Base-by-base conservation (phyloP, 106 monocot genomes). In the Dendrobium catenatum region DNA sequence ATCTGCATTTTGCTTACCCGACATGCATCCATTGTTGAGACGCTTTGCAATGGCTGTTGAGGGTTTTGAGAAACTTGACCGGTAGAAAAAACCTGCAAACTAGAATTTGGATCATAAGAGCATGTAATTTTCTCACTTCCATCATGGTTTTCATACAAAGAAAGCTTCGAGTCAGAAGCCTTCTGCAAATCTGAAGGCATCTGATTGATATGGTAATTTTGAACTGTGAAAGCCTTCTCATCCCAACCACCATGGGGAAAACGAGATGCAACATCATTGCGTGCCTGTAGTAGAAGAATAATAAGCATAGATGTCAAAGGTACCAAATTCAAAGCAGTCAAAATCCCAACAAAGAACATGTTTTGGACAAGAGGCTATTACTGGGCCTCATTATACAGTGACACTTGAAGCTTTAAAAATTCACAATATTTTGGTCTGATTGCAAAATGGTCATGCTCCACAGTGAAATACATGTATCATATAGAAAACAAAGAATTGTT, bases 1-100 rank as follows among this genome's bases (percentile, higher is more conserved):
- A 99, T 91, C 90, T 99, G 98, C 79, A 95, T 82, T 86, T 95
- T 99, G 84, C 88, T 90, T 88, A 87, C 84, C 82, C 86, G 88
- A 29, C 49, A 80, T 44, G 85, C 72, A 79, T 95, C 91, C 20
- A 72, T 24, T 68, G 59, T 70, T 24, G 85, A 24, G 55, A 77
- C 75, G 37, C 59, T 77, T 47, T 92, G 88, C 49, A 75, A 79
- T 59, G 83, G 87, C 79, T 87, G 73, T 43, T 86, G 86, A 24
- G 86, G 84, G 64, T 83, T 89, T 68, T 88, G 84, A 80, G 81
- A 75, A 85, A 86, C 86, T 78, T 90, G 90, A 85, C 81, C 75
- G 81, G 77, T 77, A 79, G 89, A 84, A 83, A 88, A 70, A 88
- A 84, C 56, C 76, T 83, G 86, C 83, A 78, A 83, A 78, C 61